These are phyloP conservation scores for Kodamaea neixiangensis DNA, from an alignment of 805 yeast genomes.

Conservation along the genomic window DNA sequence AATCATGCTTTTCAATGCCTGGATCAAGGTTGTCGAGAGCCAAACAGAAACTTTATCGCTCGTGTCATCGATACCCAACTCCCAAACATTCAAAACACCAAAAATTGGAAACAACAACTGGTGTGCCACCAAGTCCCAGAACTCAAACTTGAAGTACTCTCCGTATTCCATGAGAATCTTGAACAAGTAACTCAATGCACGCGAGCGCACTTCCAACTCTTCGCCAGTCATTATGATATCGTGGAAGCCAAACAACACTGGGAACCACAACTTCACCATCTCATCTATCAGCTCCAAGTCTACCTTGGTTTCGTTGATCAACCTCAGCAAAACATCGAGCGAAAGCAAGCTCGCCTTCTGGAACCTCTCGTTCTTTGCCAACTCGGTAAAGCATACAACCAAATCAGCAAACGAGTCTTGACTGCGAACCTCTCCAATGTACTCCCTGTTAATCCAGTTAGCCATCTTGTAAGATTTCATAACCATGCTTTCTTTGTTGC, in stretches of 20 bases:
- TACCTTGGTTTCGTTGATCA: slow-evolving; percentile 52
- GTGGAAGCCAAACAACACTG: slow-evolving; percentile 80
- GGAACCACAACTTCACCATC: slow-evolving; percentile 73
- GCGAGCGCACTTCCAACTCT: slow-evolving; percentile 90
- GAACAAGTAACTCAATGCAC: slow-evolving; percentile 81
- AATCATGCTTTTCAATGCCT: slow-evolving; percentile 87
- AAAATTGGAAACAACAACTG: slow-evolving; percentile 89
- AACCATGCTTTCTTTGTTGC: slow-evolving; percentile 59
- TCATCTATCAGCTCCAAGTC: slow-evolving; percentile 20
- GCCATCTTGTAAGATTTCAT: slow-evolving; percentile 64
- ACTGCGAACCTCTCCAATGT: slow-evolving; percentile 59
- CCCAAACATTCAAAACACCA: slow-evolving; percentile 75
- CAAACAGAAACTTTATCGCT: slow-evolving; percentile 92
- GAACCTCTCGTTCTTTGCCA: slow-evolving; percentile 80
- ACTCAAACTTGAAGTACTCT: slow-evolving; percentile 64
- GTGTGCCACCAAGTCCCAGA: slow-evolving; percentile 82
- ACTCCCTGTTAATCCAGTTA: slow-evolving; percentile 59
- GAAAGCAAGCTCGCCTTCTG: slow-evolving; percentile 83
- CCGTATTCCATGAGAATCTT: slow-evolving; percentile 82
- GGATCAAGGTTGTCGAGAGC: slow-evolving; percentile 95
- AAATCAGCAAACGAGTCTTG: slow-evolving; percentile 72
- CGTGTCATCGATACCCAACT: slow-evolving; percentile 57
- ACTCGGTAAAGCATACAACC: slow-evolving; percentile 72
- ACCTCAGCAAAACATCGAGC: slow-evolving; percentile 65
- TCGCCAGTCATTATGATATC: slow-evolving; percentile 91